Evolutionary conservation across 108 stramenopile genomes (phyloP).

Genomic region (Seminavis robusta): DNA sequence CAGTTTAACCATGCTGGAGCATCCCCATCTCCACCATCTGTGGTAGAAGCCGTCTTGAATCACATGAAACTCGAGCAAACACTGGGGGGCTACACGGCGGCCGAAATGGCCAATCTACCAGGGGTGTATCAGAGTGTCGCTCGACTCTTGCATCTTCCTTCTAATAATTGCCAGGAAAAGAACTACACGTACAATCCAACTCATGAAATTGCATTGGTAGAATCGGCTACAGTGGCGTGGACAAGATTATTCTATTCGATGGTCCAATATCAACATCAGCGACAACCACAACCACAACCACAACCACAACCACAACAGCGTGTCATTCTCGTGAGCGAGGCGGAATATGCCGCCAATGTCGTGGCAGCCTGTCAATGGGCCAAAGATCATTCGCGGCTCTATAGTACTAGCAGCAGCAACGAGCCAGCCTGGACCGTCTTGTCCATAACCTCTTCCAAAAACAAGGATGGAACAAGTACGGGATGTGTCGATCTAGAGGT

Average conservation of each 20-base stretch:
- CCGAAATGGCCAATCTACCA: conserved; percentile 29
- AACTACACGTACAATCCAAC: too few relatives aligned
- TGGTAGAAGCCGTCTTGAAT: conserved; percentile 33
- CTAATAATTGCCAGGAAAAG: too few relatives aligned
- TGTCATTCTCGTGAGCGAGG: conserved; percentile 63
- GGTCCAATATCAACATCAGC: conserved; percentile 27
- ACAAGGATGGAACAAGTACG: conserved; percentile 17
- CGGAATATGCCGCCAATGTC: conserved; percentile 81
- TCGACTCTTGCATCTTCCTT: conserved; percentile 35
- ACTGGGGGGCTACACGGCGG: conserved; percentile 75
- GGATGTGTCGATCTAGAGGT: conserved; percentile 54
- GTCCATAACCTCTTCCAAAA: conserved; percentile 38
- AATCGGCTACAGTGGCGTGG: conserved; percentile 82
- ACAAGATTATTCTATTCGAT: conserved; percentile 71
- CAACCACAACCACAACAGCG: not conserved
- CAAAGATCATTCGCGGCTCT: conserved; percentile 35
- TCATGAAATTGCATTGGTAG: conserved; percentile 46
- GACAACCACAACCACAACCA: not conserved
- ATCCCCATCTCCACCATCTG: conserved; percentile 59
- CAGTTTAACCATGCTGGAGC: conserved; percentile 82
- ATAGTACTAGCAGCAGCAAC: too few relatives aligned
- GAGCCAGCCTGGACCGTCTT: conserved; percentile 44
- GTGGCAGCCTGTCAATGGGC: conserved; percentile 75
- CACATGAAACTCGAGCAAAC: conserved; percentile 54
- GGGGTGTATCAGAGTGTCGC: conserved; percentile 48